Base-by-base conservation (phyloP, 805 yeast genomes). In the Pichia phayaonensis region DNA sequence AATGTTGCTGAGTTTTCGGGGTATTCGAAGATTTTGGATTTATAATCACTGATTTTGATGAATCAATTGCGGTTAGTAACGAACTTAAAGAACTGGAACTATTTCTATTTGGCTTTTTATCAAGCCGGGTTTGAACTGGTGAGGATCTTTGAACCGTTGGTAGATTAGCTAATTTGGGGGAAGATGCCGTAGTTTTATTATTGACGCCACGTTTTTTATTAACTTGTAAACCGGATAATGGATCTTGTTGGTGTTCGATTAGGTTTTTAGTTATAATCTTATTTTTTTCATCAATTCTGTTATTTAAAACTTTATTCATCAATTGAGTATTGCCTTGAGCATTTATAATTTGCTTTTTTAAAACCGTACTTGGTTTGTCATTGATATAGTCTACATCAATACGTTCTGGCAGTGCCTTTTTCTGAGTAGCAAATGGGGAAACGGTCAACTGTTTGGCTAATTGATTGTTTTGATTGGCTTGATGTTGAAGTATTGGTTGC, bases 271-370 rank as follows among this genome's bases (percentile, higher is more conserved):
- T 61, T 4, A 64, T 53, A 34, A 61, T 62, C 36, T 56, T 57
- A 46, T 61, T 63, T 44, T 66, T 66, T 45, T 61, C 67, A 13
- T 61, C 58, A 16, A 67, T 54, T 45, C 67, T 57, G 46, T 68
- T 64, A 3, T 62, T 58, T 3, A 67, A 54, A 3, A 66, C 68
- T 49, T 66, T 67, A 52, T 61, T 65, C 68, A 67, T 63, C 41
- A 64, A 52, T 18, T 61, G 63, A 10, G 64, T 69, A 49, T 62
- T 68, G 38, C 54, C 60, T 40, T 64, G 63, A 4, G 70, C 67
- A 45, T 63, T 61, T 24, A 57, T 31, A 11, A 67, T 61, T 49
- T 67, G 70, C 29, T 59, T 62, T 46, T 62, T 62, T 29, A 67
- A 50, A 15, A 44, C 50, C 12, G 27, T 38, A 7, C 46, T 47